Conservation (phyloP, 352 stramenopile genomes). For the Globisporangium perplexum region DNA sequence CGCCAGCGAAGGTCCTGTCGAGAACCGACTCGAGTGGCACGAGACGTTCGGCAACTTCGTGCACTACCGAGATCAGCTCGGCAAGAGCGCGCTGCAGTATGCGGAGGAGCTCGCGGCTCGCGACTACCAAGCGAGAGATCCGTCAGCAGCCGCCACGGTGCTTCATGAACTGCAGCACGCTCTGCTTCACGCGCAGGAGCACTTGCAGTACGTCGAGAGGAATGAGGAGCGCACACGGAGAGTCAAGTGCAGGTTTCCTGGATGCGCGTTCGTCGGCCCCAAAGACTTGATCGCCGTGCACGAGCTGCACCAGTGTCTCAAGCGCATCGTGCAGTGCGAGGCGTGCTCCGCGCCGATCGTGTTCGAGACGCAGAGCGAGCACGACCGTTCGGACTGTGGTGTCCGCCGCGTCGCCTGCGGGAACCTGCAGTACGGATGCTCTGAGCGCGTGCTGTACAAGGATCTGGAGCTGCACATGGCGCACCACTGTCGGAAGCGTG, state of each 20-base stretch:
- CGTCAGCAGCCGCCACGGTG: slow-evolving; percentile 15
- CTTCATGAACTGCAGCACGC: slow-evolving; percentile 29
- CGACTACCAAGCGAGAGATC: neutral
- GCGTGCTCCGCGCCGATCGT: slow-evolving; percentile 28
- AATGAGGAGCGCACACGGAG: slow-evolving; percentile 40
- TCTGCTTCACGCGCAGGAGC: slow-evolving; percentile 31
- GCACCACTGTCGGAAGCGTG: slow-evolving; percentile 57
- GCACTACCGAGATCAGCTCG: slow-evolving; percentile 20
- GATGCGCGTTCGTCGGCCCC: slow-evolving; percentile 43
- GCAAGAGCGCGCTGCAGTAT: slow-evolving; percentile 28
- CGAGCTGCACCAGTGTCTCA: slow-evolving; percentile 50
- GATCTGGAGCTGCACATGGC: slow-evolving; percentile 32
- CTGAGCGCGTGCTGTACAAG: slow-evolving; percentile 24
- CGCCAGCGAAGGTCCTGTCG: slow-evolving; percentile 5
- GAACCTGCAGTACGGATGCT: slow-evolving; percentile 54
- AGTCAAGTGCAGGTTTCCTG: slow-evolving; percentile 29
- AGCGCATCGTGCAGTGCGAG: slow-evolving; percentile 48
- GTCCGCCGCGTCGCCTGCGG: slow-evolving; percentile 35
- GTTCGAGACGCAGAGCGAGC: slow-evolving; percentile 27
- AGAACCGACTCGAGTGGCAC: slow-evolving; percentile 51
- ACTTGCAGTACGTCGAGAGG: slow-evolving; percentile 42
- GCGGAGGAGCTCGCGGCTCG: slow-evolving; percentile 13
- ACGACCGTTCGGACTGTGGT: slow-evolving; percentile 28
- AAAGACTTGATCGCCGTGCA: slow-evolving; percentile 53
- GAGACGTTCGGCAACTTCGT: slow-evolving; percentile 40